Percentiles rank a stretch among this genome's conserved stretches.
These are phyloP conservation scores for Colletotrichum sublineola DNA, from an alignment of 2,329 filamentous ascomycete genomes.

Conservation along the genomic window DNA sequence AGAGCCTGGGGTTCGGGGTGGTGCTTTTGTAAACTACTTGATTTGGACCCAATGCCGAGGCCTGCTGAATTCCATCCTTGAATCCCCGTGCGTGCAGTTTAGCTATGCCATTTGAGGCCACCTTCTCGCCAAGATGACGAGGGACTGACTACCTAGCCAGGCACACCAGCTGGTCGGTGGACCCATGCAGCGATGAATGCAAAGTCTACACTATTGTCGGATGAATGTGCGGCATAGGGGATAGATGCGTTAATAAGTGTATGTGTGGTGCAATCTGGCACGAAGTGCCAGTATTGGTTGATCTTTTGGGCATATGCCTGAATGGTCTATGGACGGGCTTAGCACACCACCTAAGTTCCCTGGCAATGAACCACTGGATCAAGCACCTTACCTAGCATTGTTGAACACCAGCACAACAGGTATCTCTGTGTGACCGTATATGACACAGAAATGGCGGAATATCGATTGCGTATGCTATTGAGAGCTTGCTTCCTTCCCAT, in stretches of 20 bases:
- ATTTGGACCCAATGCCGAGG: conserved; percentile 34
- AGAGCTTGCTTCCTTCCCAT: not conserved
- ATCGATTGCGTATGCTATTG: not conserved
- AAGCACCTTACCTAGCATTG: no score
- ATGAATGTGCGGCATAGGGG: no score
- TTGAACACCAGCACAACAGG: no score
- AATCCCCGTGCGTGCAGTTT: no score
- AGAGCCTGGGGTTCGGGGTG: not conserved
- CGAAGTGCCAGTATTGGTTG: no score
- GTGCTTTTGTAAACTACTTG: conserved; percentile 25
- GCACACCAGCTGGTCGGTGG: conserved; percentile 12
- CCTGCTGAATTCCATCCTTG: not conserved
- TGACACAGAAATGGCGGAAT: not conserved
- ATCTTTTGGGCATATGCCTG: no score
- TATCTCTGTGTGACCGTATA: not conserved
- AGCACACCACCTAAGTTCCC: no score
- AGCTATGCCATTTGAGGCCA: conserved; percentile 26
- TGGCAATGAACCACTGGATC: no score
- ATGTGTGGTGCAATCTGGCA: no score
- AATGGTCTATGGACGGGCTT: no score
- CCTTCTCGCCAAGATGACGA: not conserved
- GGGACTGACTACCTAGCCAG: conserved; percentile 2
- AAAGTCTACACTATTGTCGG: not conserved
- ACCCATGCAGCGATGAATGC: not conserved
- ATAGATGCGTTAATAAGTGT: no score